phyloP scores from a whole-genome alignment of 2,329 filamentous ascomycete genomes.

The Sporothrix brasiliensis region DNA sequence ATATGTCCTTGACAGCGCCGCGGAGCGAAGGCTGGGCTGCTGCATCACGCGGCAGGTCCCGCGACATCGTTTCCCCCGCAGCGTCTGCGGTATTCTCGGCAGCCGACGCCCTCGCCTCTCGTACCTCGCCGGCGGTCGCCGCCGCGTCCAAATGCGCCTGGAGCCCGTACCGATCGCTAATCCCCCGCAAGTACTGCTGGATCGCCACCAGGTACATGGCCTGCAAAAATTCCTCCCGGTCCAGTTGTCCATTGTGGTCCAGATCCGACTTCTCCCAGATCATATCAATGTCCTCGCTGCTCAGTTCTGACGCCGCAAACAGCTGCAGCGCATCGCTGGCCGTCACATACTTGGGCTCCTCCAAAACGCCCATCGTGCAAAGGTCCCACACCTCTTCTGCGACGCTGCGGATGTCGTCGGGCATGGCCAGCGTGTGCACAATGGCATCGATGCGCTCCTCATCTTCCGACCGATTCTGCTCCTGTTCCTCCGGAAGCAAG shows the following conservation, averaged over 20 bases:
- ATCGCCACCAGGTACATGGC: slow-evolving; percentile 37
- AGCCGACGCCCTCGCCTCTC: neutral
- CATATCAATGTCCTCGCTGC: slow-evolving; percentile 34
- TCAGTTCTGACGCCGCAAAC: slow-evolving; percentile 36
- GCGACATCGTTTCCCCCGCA: neutral
- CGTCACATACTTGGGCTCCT: slow-evolving; percentile 31
- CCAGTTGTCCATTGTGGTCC: slow-evolving; percentile 37
- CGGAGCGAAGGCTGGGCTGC: slow-evolving; percentile 11
- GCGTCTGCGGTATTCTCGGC: too few relatives aligned
- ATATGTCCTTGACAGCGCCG: slow-evolving; percentile 26
- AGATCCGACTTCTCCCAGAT: slow-evolving; percentile 39
- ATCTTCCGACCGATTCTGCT: neutral
- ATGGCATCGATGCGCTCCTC: slow-evolving; percentile 23
- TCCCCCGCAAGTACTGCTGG: slow-evolving; percentile 23
- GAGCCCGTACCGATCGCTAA: slow-evolving; percentile 24
- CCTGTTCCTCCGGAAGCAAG: slow-evolving; percentile 2
- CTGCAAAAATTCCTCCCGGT: slow-evolving; percentile 37
- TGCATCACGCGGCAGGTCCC: neutral
- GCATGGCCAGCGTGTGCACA: slow-evolving; percentile 25
- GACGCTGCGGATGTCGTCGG: slow-evolving; percentile 7
- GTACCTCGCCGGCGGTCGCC: neutral
- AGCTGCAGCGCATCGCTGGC: slow-evolving; percentile 36
- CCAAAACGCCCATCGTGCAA: neutral
- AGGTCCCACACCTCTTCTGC: slow-evolving; percentile 13
- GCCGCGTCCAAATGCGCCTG: neutral